phyloP scores from a whole-genome alignment of 2,329 filamentous ascomycete genomes.

The Zymoseptoria pseudotritici region DNA sequence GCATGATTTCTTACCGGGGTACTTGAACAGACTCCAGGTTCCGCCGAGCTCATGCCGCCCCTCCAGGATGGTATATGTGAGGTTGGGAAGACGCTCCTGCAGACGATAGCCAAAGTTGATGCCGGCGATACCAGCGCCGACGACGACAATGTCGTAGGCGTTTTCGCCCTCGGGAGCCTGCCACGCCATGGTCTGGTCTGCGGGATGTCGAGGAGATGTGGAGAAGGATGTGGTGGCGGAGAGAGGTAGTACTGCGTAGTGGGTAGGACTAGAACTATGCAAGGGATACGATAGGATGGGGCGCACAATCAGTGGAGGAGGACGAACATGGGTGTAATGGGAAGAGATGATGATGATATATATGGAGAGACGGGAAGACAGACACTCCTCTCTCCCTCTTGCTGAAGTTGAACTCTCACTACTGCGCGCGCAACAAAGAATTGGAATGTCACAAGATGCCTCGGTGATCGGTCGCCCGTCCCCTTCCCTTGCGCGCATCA shows the following conservation, averaged over 20 bases:
- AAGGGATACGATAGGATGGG: not conserved
- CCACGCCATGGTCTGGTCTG: constrained; percentile 17
- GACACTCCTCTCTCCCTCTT: no score
- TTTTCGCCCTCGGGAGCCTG: constrained; percentile 15
- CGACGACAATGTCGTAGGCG: constrained; percentile 47
- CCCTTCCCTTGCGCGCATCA: not conserved
- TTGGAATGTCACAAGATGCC: not conserved
- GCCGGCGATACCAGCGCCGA: constrained; percentile 68
- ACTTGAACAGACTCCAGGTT: constrained; percentile 72
- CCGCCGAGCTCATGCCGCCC: constrained; percentile 59
- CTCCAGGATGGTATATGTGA: constrained; percentile 61
- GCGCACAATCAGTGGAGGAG: not conserved
- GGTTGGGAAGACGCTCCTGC: constrained; percentile 41
- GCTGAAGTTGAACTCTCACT: no score
- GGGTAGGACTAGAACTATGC: not conserved
- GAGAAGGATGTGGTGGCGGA: not conserved
- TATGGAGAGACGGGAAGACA: no score
- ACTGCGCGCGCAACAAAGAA: no score
- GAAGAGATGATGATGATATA: not conserved
- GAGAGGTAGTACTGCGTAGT: no score
- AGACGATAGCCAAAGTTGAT: constrained; percentile 65
- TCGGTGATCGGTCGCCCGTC: no score
- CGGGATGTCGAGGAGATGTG: not conserved
- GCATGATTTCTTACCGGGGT: constrained; percentile 41
- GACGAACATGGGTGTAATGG: not conserved